phyloP scores from a whole-genome alignment of 257 asterid genomes.

The Vinca minor region DNA sequence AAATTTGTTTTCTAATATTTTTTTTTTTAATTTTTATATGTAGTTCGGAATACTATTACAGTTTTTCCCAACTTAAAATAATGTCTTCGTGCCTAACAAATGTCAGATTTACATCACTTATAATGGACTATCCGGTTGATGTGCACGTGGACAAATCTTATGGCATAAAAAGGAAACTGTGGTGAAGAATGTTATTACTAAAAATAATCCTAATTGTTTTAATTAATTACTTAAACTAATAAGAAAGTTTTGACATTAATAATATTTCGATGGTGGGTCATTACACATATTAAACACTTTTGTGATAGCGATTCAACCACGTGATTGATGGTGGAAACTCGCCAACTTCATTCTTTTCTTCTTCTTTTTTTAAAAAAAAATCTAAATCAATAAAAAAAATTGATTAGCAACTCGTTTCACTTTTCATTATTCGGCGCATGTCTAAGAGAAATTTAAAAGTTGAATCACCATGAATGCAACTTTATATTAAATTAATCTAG shows the following conservation, averaged over 20 bases:
- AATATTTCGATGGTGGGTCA: slow-evolving; percentile 16
- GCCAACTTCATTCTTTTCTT: slow-evolving; percentile 17
- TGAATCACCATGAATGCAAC: too few species aligned
- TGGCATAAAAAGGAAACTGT: background rate
- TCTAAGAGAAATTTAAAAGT: too few species aligned
- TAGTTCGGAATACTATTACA: too few species aligned
- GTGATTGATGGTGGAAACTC: slow-evolving; percentile 26
- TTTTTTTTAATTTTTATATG: too few species aligned
- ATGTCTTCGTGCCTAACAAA: too few species aligned
- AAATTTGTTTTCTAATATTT: too few species aligned
- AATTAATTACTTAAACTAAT: slow-evolving; percentile 5
- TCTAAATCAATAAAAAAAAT: slow-evolving; percentile 8
- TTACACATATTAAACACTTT: background rate
- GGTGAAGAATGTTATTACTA: background rate
- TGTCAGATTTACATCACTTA: background rate
- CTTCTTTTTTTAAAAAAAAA: slow-evolving; percentile 4
- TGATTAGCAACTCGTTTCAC: too few species aligned
- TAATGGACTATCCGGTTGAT: background rate
- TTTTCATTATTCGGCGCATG: too few species aligned
- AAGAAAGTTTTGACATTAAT: slow-evolving; percentile 1
- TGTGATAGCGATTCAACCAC: slow-evolving; percentile 23
- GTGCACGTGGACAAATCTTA: background rate
- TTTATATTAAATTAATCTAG: too few species aligned
- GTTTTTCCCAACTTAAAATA: too few species aligned
- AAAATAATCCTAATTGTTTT: background rate